These are phyloP conservation scores for Cyclospora cayetanensis DNA, from an alignment of 169 alveolate genomes.

Conservation along the genomic window DNA sequence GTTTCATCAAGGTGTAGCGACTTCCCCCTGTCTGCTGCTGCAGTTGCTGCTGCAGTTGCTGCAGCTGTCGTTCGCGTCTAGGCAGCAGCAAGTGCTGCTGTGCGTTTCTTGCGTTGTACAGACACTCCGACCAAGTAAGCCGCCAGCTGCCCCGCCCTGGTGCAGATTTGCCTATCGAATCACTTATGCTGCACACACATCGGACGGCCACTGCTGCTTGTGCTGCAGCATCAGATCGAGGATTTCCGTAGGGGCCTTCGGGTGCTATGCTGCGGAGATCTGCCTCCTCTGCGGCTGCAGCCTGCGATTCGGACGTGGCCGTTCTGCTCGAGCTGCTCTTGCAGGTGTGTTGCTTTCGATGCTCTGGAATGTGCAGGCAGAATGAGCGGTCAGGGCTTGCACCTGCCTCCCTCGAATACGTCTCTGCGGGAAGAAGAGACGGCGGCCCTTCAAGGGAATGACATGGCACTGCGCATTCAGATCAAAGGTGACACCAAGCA, in stretches of 20 bases:
- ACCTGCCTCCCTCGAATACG: conserved; percentile 44
- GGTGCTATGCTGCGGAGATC: neutral
- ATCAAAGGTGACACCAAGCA: neutral
- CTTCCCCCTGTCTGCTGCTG: too few relatives aligned
- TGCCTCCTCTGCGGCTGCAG: neutral
- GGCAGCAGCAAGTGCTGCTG: neutral
- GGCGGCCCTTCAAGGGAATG: conserved; percentile 44
- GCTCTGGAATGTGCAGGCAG: conserved; percentile 38
- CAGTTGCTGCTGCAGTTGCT: neutral
- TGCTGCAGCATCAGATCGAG: too few relatives aligned
- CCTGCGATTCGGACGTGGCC: neutral
- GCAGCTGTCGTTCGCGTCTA: neutral
- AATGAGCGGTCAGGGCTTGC: conserved; percentile 23
- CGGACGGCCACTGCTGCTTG: too few relatives aligned
- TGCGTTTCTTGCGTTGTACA: neutral
- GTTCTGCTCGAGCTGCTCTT: neutral
- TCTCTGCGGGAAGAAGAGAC: conserved; percentile 40
- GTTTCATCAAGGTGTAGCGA: too few relatives aligned
- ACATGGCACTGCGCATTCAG: conserved; percentile 21
- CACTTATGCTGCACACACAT: neutral
- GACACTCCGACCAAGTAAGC: neutral
- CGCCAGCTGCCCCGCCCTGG: neutral
- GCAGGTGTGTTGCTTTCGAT: conserved; percentile 14
- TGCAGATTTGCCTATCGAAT: neutral
- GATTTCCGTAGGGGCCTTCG: neutral